Evolutionary conservation across 2,329 filamentous ascomycete species (phyloP).

Genomic region (Aspergillus tubingensis): DNA sequence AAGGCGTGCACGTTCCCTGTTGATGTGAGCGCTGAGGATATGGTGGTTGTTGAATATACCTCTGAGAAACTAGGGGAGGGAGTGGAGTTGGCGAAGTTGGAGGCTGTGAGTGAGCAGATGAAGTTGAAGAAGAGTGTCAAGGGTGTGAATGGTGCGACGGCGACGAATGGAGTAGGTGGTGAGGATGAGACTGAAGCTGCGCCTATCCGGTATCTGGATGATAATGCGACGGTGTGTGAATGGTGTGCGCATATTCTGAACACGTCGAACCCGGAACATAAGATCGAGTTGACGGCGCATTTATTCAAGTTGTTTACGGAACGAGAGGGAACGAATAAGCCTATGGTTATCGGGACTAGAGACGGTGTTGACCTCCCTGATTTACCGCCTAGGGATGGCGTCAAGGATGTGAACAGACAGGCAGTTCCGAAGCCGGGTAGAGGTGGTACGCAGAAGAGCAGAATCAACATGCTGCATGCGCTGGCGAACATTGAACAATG

Average conservation of each 20-base stretch:
- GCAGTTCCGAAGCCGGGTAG: slow-evolving; percentile 45
- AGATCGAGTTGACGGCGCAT: slow-evolving; percentile 50
- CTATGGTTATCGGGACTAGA: slow-evolving; percentile 48
- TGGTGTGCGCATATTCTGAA: slow-evolving; percentile 52
- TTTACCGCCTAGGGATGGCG: slow-evolving; percentile 45
- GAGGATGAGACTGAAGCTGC: slow-evolving; percentile 13
- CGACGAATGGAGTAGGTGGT: neutral
- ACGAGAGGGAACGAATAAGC: slow-evolving; percentile 40
- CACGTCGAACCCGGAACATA: slow-evolving; percentile 49
- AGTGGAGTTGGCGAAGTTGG: slow-evolving; percentile 36
- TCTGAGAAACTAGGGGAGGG: slow-evolving; percentile 21
- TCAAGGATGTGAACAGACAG: slow-evolving; percentile 43
- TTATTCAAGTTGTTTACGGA: slow-evolving; percentile 46
- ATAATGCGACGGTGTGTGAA: slow-evolving; percentile 49
- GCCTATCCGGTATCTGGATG: slow-evolving; percentile 38
- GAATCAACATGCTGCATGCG: slow-evolving; percentile 51
- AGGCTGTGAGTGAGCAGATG: slow-evolving; percentile 50
- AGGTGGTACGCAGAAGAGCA: slow-evolving; percentile 48
- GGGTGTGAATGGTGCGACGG: neutral
- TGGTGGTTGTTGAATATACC: slow-evolving; percentile 38
- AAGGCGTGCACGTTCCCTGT: slow-evolving; percentile 52
- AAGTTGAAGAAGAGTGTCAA: slow-evolving; percentile 40
- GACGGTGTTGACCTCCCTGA: slow-evolving; percentile 38
- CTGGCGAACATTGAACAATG: slow-evolving; percentile 53
- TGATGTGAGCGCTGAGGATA: slow-evolving; percentile 36